Evolutionary conservation across 768 basidiomycete species (phyloP), one percentile per base, ranked within the genome.

Genomic region (Gloeostereum incarnatum): DNA sequence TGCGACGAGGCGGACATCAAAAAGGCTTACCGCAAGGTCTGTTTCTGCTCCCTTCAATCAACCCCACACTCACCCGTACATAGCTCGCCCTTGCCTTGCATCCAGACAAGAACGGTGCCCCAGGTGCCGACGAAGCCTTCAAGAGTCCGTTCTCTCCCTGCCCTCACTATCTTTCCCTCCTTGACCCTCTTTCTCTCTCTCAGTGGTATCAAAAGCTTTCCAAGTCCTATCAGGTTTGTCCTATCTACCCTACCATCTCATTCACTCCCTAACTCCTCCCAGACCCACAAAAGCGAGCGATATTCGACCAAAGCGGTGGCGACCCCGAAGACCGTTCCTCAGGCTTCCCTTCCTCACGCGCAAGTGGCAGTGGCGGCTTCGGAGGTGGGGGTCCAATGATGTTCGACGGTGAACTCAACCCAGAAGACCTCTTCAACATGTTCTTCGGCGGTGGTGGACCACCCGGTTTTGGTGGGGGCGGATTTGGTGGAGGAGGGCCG

Each of bases 191-290:
- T 16, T 40, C 37, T 19, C 34, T 22, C 42, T 39, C 39, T 8
- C 52, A 98, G 94, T 93, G 83, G 90, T 98, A 20, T 94, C 91
- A 3, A 97, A 96, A 61, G 92, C 93, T 7, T 98, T 97, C 61
- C 91, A 94, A 55, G 81, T 97, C 6, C 65, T 98, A 24, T 93
- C 90, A 55, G 84, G 84, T 78, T 45, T 32, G 46, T 35, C n/a
- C n/a, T 23, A 8, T 24, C 25, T 17, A 27, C 20, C 18, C 27
- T 13, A 39, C 25, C 17, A 35, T 23, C 24, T 29, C 5, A 26
- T 19, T 19, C 42, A 32, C 27, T 38, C 21, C 20, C 31, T 42
- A 34, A 39, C 36, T 29, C 26, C 48, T 42, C 24, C 25, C 46
- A 75, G 93, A 98, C 59, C 64, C 87, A 23, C 82, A 93, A 62